Percentiles rank a stretch among this genome's conserved stretches.
These are phyloP conservation scores for Daphne laureola DNA, from an alignment of 441 rosid genomes.

Conservation along the genomic window DNA sequence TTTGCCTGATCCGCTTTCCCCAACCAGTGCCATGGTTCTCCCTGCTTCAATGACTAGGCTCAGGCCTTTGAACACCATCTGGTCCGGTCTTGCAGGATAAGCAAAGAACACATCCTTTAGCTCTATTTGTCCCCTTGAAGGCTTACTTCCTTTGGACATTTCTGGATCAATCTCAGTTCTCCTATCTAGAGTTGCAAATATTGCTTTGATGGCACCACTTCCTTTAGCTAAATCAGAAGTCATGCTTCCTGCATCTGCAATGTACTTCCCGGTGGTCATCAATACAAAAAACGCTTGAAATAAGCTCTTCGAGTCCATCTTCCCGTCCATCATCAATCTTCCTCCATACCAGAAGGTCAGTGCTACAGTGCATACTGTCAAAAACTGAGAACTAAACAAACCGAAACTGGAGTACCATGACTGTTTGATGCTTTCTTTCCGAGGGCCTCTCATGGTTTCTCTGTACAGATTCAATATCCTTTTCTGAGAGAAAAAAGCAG, in stretches of 20 bases:
- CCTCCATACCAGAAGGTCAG: constrained; percentile 20
- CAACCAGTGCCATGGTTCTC: constrained; percentile 63
- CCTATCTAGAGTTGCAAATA: constrained; percentile 51
- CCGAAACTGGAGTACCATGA: not conserved
- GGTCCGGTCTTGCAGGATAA: constrained; percentile 57
- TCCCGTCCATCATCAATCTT: constrained; percentile 39
- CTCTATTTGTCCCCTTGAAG: constrained; percentile 40
- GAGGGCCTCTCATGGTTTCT: not conserved
- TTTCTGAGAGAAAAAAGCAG: not conserved
- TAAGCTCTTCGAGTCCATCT: constrained; percentile 37
- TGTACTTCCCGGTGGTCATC: constrained; percentile 54
- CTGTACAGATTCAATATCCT: not conserved
- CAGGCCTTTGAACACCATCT: constrained; percentile 45
- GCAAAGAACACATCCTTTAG: constrained; percentile 40
- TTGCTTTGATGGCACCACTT: constrained; percentile 41
- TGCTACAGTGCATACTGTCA: no score
- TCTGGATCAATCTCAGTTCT: constrained; percentile 45
- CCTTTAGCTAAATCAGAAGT: constrained; percentile 64
- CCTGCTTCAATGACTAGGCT: constrained; percentile 58
- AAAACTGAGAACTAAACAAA: not conserved
- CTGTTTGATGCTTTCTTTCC: not conserved
- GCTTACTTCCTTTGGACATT: constrained; percentile 30
- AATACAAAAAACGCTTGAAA: constrained; percentile 63
- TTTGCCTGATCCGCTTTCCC: constrained; percentile 80
- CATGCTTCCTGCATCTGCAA: constrained; percentile 66